Evolutionary conservation across 352 stramenopile species (phyloP).

Genomic region (Globisporangium emineosum): DNA sequence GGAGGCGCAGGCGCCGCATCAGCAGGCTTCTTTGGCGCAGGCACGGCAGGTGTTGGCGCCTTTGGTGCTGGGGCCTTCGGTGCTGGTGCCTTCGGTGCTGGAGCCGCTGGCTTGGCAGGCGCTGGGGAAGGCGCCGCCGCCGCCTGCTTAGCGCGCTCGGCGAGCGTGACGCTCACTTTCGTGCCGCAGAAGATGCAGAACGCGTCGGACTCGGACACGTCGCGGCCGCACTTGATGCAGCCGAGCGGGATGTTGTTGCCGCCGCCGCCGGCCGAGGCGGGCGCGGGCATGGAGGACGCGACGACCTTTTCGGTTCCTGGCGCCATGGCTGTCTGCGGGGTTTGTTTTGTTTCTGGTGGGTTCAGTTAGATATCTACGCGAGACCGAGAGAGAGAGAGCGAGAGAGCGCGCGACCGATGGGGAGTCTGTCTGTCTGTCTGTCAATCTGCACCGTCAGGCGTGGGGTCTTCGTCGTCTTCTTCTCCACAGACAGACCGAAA

Average conservation of each 20-base stretch:
- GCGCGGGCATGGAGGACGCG: slow-evolving; percentile 16
- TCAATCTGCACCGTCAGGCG: neutral
- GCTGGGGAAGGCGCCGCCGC: slow-evolving; percentile 16
- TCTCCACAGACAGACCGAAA: slow-evolving; percentile 1
- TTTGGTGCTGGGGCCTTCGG: slow-evolving; percentile 1
- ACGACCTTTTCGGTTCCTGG: slow-evolving; percentile 64
- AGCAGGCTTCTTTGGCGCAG: slow-evolving; percentile 9
- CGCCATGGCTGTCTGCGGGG: slow-evolving; percentile 36
- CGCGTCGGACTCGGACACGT: slow-evolving; percentile 67
- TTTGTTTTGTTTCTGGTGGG: neutral
- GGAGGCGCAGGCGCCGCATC: slow-evolving; percentile 19
- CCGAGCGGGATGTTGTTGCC: slow-evolving; percentile 47
- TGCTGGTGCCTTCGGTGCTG: slow-evolving; percentile 19
- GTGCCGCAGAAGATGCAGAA: slow-evolving; percentile 89
- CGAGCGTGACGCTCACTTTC: slow-evolving; percentile 68
- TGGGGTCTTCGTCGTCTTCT: neutral
- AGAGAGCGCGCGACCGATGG: slow-evolving; percentile 2
- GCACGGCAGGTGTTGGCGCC: neutral
- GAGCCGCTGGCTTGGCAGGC: slow-evolving; percentile 13
- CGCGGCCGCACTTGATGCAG: slow-evolving; percentile 76
- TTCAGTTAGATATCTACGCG: slow-evolving; percentile 2
- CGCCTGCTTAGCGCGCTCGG: slow-evolving; percentile 42
- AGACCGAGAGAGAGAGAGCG: neutral
- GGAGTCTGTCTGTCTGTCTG: neutral
- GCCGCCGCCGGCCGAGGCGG: slow-evolving; percentile 16